These are phyloP conservation scores for Geotrichum citri-aurantii DNA, from an alignment of 1,139 yeast genomes.

Conservation along the genomic window DNA sequence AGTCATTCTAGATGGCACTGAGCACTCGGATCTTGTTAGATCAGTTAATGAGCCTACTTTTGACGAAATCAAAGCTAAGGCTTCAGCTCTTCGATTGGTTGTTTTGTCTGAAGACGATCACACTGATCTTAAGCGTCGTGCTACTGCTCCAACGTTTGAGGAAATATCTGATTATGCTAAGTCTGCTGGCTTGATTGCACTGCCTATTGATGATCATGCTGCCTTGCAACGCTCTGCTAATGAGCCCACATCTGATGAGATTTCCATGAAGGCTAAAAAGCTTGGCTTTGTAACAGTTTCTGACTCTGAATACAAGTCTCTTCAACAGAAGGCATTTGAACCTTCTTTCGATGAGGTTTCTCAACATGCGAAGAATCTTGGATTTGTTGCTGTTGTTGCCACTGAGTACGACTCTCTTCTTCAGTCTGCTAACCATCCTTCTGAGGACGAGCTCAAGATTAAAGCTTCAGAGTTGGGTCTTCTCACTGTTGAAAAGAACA, in stretches of 20 bases:
- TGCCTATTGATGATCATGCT: slow-evolving; percentile 26
- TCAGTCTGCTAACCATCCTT: not conserved
- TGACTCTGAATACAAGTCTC: slow-evolving; percentile 33
- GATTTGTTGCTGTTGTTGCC: slow-evolving; percentile 3
- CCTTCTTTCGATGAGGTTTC: slow-evolving; percentile 17
- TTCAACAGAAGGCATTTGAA: slow-evolving; percentile 13
- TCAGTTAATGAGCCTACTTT: slow-evolving; percentile 17
- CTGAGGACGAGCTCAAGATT: slow-evolving; percentile 32
- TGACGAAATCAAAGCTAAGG: slow-evolving; percentile 35
- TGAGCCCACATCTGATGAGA: slow-evolving; percentile 20
- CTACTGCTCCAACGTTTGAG: slow-evolving; percentile 28
- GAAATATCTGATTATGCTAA: slow-evolving; percentile 33
- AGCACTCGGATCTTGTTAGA: slow-evolving; percentile 23
- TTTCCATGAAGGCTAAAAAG: slow-evolving; percentile 8
- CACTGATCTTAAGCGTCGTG: slow-evolving; percentile 27
- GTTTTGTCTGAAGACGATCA: slow-evolving; percentile 38
- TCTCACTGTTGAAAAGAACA: slow-evolving; percentile 18
- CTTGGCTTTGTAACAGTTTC: slow-evolving; percentile 25
- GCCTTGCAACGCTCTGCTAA: slow-evolving; percentile 6
- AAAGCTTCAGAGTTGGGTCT: slow-evolving; percentile 27
- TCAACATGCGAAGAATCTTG: slow-evolving; percentile 10
- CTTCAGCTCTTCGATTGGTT: slow-evolving; percentile 38
- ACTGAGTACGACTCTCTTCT: slow-evolving; percentile 14
- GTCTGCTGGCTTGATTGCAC: slow-evolving; percentile 24
- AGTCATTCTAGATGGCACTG: slow-evolving; percentile 18